These are phyloP conservation scores for Rhizophora apiculata DNA, from an alignment of 345 rosid species.

Conservation along the genomic window DNA sequence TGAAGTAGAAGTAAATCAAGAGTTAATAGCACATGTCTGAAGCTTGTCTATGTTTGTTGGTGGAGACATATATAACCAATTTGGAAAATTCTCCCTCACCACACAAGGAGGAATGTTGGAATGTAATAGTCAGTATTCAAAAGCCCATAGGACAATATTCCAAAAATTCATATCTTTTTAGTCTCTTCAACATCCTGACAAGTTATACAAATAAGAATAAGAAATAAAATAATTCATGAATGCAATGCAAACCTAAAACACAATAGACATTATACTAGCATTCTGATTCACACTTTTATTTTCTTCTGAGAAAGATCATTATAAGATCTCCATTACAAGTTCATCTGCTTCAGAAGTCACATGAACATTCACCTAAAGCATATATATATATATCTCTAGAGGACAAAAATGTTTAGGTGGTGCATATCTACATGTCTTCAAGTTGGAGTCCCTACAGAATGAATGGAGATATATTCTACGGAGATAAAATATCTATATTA, in stretches of 20 bases:
- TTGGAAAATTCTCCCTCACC: slow-evolving; percentile 46
- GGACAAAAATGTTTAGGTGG: neutral
- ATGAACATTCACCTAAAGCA: neutral
- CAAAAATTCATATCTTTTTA: slow-evolving; percentile 79
- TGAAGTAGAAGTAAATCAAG: too few species aligned
- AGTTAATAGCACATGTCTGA: too few species aligned
- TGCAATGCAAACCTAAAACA: neutral
- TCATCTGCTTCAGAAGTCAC: neutral
- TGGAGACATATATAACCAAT: slow-evolving; percentile 1
- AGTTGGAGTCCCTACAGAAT: neutral
- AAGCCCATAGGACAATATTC: slow-evolving; percentile 77
- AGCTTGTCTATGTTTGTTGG: neutral
- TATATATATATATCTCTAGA: neutral
- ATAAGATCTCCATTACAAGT: neutral
- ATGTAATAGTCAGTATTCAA: slow-evolving; percentile 78
- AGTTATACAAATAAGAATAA: slow-evolving; percentile 6
- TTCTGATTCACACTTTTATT: neutral
- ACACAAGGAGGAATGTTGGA: slow-evolving; percentile 69
- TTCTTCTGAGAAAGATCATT: neutral
- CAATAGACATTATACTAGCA: neutral
- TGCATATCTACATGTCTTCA: neutral
- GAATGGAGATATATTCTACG: neutral
- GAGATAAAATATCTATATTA: neutral
- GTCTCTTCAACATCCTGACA: slow-evolving; percentile 54
- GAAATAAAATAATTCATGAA: neutral